These are phyloP conservation scores for Aureobasidium zeae DNA, from an alignment of 2,329 filamentous ascomycete species.

Conservation along the genomic window DNA sequence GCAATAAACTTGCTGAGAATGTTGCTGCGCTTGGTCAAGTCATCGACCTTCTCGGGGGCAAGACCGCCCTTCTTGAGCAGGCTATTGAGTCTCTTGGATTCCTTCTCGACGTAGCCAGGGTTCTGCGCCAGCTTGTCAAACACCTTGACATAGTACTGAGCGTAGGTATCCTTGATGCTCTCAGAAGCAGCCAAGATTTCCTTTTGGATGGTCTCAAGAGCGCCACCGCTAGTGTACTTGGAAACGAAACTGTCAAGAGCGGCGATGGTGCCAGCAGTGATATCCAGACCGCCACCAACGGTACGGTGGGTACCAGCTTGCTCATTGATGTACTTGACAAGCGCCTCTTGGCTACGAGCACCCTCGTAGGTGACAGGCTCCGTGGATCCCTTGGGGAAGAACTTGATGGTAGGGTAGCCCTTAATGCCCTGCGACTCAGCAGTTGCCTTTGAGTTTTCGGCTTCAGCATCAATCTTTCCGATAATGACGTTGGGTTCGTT, in stretches of 20 bases:
- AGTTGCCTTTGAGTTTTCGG: constrained; percentile 70
- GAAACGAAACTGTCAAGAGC: constrained; percentile 66
- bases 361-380: constrained; percentile 63
- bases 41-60: constrained; percentile 76
- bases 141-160: constrained; percentile 88
- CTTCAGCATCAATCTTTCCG: constrained; percentile 92
- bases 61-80: constrained; percentile 81
- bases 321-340: constrained; percentile 76
- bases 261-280: constrained; percentile 71
- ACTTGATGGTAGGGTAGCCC: constrained; percentile 96
- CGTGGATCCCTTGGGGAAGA: constrained; percentile 78
- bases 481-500: constrained; percentile 71
- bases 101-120: constrained; percentile 73
- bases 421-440: constrained; percentile 67
- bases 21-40: constrained; percentile 78
- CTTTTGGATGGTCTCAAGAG: constrained; percentile 53
- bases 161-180: constrained; percentile 67
- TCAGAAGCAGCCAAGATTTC: constrained; percentile 65
- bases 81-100: constrained; percentile 68
- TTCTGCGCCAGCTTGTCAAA: constrained; percentile 75
- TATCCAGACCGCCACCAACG: constrained; percentile 69
- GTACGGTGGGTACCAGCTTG: constrained; percentile 81
- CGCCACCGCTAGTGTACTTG: constrained; percentile 57
- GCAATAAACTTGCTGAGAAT: constrained; percentile 69
- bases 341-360: constrained; percentile 64